Evolutionary conservation across 2,329 filamentous ascomycete species (phyloP), one percentile per base, ranked within the genome.

Genomic region (Botrytis deweyae): DNA sequence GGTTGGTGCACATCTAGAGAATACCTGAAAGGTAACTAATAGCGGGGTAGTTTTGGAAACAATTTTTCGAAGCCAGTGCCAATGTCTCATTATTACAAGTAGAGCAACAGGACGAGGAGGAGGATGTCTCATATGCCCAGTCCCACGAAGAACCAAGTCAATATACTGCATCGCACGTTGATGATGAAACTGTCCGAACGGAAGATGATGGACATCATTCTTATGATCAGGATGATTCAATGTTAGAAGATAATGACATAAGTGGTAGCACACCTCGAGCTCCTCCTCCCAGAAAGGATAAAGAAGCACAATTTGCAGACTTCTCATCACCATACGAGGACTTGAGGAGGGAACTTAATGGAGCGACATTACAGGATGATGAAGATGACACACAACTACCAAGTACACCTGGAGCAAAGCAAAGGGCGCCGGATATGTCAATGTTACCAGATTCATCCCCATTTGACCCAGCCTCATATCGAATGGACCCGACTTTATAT

Each of bases 11-110:
- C 10, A 40, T 62, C 36, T 25, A 49, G 38, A 58, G n/a, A 29
- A 66, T 29, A 18, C 52, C 52, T 40, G 36, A 18, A 52, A 70
- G 36, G 55, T 29, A 58, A 58, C 74, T 76, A 69, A 80, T 72
- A 63, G 76, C 70, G 75, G 75, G 76, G 76, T 80, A 97, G 93
- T 99, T 99, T 84, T 99, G 96, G 96, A 99, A 99, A 84, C 95
- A 98, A 85, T 99, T 99, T 86, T 99, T 99, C 83, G 96, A 99
- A 84, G 94, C 96, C 52, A 97, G 95, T 66, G 96, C 96, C 81
- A 98, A 99, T 80, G 95, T 99, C 40, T 97, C 95, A 18, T 88
- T 99, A 18, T 97, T 94, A 0, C 94, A 95, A 42, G 98, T 99
- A 82, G 95, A 97, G 81, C 95, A 97, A 80, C 87, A 90, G 36